Conservation (phyloP, 495 filamentous ascomycete species). For the Daldinia grandis region DNA sequence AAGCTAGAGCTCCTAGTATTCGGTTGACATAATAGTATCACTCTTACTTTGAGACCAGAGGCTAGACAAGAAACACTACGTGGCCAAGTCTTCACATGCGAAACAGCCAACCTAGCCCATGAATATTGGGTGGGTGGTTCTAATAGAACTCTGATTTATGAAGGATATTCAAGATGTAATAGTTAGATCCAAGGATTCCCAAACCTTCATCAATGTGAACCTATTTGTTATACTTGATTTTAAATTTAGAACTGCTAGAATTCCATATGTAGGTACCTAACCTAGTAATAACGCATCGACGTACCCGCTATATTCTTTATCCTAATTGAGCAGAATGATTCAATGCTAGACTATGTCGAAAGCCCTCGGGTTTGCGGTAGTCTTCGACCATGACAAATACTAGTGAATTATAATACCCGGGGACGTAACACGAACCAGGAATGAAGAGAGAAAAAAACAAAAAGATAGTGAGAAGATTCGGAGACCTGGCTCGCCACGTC, state of each 20-base stretch:
- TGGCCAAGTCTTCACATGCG: too few species aligned
- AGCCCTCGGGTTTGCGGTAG: background rate
- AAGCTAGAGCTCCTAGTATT: background rate
- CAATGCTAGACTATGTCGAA: background rate
- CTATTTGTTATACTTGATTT: background rate
- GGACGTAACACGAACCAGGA: background rate
- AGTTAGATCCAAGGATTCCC: background rate
- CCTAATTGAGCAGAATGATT: background rate
- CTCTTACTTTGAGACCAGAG: background rate
- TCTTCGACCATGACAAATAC: background rate
- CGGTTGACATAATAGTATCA: background rate
- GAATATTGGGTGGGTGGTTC: too few species aligned
- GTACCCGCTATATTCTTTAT: background rate
- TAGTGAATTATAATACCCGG: conserved; percentile 1
- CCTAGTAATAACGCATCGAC: background rate
- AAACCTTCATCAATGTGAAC: background rate
- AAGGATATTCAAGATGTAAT: background rate
- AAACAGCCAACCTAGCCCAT: too few species aligned
- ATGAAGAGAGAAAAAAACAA: background rate
- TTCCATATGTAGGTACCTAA: too few species aligned
- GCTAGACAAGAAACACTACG: background rate
- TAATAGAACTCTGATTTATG: background rate
- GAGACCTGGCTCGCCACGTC: background rate
- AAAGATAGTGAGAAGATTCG: background rate
- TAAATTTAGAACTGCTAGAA: background rate